phyloP scores from a whole-genome alignment of 2,329 filamentous ascomycete species.

The Alternaria sp. region DNA sequence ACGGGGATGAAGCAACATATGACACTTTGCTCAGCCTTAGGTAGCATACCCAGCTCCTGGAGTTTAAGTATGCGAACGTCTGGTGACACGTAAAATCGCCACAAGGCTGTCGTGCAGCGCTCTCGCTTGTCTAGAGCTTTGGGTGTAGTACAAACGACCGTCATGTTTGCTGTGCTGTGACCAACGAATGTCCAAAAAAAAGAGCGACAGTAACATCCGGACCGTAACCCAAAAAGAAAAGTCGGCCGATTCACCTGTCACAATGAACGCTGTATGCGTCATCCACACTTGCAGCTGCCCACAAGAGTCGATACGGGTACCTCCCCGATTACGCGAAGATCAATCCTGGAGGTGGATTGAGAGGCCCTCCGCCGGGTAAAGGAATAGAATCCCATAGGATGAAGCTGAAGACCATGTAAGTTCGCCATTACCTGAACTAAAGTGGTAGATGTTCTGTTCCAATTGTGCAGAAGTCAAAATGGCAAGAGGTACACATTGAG shows the following conservation, averaged over 20 bases:
- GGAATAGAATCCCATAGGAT: not conserved
- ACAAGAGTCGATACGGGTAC: not conserved
- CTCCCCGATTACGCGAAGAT: not conserved
- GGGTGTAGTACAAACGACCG: not conserved
- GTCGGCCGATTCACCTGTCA: not conserved
- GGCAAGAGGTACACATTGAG: not conserved
- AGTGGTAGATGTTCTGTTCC: not conserved
- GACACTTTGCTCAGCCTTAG: constrained; percentile 7
- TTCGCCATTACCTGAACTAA: not conserved
- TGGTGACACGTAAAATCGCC: not conserved
- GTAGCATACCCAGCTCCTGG: not conserved
- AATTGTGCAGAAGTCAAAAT: not conserved
- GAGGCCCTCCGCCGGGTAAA: no score
- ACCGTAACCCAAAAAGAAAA: not conserved
- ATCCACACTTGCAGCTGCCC: not conserved
- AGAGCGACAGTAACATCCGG: not conserved
- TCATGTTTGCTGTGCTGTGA: constrained; percentile 6
- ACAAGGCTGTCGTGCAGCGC: not conserved
- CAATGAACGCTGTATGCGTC: not conserved
- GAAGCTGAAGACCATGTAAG: not conserved
- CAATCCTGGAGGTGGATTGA: not conserved
- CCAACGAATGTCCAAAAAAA: not conserved
- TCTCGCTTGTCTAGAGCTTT: not conserved
- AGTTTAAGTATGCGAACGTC: not conserved
- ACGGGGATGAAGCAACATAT: not conserved